Percentiles rank a stretch among this genome's conserved stretches.
Evolutionary conservation across 495 filamentous ascomycete species (phyloP).

Genomic region (Aspergillus coremiiformis): DNA sequence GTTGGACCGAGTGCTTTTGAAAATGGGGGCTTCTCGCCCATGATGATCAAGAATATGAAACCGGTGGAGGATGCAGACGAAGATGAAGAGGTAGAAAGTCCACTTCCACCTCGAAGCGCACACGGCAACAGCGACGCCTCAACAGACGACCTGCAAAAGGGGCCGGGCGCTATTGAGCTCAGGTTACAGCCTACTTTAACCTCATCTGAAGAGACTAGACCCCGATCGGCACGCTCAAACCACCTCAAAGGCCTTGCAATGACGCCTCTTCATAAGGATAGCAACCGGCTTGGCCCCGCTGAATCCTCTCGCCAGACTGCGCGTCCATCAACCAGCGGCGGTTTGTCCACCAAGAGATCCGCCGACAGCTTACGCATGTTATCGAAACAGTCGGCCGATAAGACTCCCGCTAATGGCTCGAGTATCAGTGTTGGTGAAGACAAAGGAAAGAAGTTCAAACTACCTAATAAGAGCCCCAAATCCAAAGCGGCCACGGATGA

Average conservation of each 20-base stretch:
- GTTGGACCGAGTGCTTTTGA: conserved; percentile 51
- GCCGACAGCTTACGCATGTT: conserved; percentile 55
- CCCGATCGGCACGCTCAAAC: conserved; percentile 21
- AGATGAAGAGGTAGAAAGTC: conserved; percentile 28
- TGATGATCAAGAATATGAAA: conserved; percentile 72
- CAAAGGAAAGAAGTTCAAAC: conserved; percentile 47
- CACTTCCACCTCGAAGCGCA: conserved; percentile 21
- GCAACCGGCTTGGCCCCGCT: conserved; percentile 35
- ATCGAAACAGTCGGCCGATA: conserved; percentile 41
- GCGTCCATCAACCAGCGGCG: conserved; percentile 29
- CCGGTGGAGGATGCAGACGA: conserved; percentile 46
- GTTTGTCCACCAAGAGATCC: conserved; percentile 54
- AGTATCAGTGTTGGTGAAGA: conserved; percentile 49
- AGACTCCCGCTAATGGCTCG: conserved; percentile 35
- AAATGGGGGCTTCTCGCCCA: conserved; percentile 67
- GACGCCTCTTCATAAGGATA: conserved; percentile 32
- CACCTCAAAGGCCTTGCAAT: conserved; percentile 42
- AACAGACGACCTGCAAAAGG: conserved; percentile 38
- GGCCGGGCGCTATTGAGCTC: conserved; percentile 64
- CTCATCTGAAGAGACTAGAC: conserved; percentile 45
- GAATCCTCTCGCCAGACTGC: conserved; percentile 11
- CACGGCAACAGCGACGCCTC: conserved; percentile 24
- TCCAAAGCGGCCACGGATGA: conserved; percentile 66
- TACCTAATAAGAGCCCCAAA: conserved; percentile 47
- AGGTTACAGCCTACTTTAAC: conserved; percentile 71